phyloP scores from a whole-genome alignment of 225 moss, liverwort and hornwort genomes.

The Asterella californica region DNA sequence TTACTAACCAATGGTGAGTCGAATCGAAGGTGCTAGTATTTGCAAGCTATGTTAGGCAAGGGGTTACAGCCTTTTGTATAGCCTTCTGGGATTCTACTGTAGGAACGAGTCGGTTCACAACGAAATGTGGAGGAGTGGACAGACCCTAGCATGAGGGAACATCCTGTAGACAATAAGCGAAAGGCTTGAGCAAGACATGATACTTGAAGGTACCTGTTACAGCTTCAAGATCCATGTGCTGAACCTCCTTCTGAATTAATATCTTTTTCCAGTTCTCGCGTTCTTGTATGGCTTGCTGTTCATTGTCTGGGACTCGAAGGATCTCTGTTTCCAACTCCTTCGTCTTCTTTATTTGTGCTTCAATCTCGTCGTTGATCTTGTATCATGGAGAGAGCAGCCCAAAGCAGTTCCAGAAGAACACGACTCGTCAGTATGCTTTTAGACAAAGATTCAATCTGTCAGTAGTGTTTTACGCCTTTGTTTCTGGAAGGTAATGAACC shows the following conservation, averaged over 20 bases:
- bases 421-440: too few relatives aligned
- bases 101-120: not conserved
- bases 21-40: not conserved
- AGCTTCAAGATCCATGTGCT: constrained; percentile 25
- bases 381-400: not conserved
- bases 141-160: too few relatives aligned
- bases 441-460: too few relatives aligned
- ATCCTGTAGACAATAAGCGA: not conserved
- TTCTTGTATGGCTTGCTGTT: constrained; percentile 20
- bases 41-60: not conserved
- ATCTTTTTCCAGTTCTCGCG: constrained; percentile 28
- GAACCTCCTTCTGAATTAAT: constrained; percentile 26
- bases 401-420: not conserved
- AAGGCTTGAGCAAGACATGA: not conserved
- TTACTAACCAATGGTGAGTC: not conserved
- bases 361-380: constrained; percentile 28
- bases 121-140: not conserved
- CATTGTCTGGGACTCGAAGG: constrained; percentile 6
- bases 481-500: too few relatives aligned
- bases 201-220: constrained; percentile 15
- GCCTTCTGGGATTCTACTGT: not conserved
- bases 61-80: not conserved
- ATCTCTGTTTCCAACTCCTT: constrained; percentile 27
- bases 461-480: too few relatives aligned
- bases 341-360: constrained; percentile 13